These are phyloP conservation scores for Ramalina intermedia DNA, from an alignment of 495 filamentous ascomycete genomes.

Conservation along the genomic window DNA sequence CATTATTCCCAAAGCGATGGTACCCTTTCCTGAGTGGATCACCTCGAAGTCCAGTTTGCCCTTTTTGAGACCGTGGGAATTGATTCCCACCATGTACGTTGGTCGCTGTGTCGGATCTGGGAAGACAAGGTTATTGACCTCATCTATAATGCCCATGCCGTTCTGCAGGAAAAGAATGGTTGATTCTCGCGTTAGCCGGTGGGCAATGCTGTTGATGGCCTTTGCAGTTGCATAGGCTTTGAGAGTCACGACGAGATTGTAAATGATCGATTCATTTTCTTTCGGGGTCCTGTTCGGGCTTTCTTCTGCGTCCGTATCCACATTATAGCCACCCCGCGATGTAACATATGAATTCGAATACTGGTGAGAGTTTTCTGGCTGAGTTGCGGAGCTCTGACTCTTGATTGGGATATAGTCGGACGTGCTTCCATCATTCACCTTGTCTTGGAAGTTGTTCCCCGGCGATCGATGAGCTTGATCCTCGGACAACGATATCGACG, in stretches of 20 bases:
- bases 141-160: conserved; percentile 69
- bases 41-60: conserved; percentile 39
- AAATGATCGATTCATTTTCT: conserved; percentile 36
- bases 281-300: not conserved
- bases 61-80: conserved; percentile 48
- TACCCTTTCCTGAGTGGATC: conserved; percentile 47
- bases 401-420: no score
- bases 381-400: no score
- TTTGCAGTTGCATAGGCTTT: conserved; percentile 41
- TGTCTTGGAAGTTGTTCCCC: no score
- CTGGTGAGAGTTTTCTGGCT: no score
- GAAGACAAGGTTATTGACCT: conserved; percentile 53
- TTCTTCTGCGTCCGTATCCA: not conserved
- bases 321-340: no score
- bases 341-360: no score
- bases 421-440: no score
- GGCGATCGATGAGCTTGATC: no score
- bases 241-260: conserved; percentile 62
- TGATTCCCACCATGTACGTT: conserved; percentile 58
- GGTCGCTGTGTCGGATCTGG: conserved; percentile 48
- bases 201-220: conserved; percentile 41
- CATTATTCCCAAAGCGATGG: conserved; percentile 43
- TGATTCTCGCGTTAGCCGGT: conserved; percentile 55
- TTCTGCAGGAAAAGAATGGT: conserved; percentile 73
- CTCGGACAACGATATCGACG: no score